These are phyloP conservation scores for Chaetomidium leptoderma DNA, from an alignment of 495 filamentous ascomycete genomes.

Conservation along the genomic window DNA sequence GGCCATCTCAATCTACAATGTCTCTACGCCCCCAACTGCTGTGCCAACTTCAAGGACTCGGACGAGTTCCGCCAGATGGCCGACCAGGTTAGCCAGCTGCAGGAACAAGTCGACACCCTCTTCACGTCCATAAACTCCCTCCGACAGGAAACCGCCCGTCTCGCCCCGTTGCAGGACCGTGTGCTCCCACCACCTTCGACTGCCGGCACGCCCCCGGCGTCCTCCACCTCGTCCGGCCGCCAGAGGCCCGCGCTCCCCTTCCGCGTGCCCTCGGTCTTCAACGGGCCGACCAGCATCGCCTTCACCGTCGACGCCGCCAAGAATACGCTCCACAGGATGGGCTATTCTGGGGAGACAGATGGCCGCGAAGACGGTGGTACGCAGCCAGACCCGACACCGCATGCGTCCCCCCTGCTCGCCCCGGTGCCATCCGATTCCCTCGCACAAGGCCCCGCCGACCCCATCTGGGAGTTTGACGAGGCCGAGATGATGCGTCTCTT, in stretches of 20 bases:
- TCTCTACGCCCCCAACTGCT: slow-evolving; percentile 90
- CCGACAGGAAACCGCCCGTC: slow-evolving; percentile 41
- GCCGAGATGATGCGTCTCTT: slow-evolving; percentile 70
- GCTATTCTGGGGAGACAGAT: slow-evolving; percentile 59
- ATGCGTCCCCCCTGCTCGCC: slow-evolving; percentile 41
- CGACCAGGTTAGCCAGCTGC: slow-evolving; percentile 66
- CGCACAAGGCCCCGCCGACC: slow-evolving; percentile 53
- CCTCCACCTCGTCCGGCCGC: slow-evolving; percentile 30
- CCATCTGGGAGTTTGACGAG: slow-evolving; percentile 67
- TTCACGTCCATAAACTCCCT: slow-evolving; percentile 66
- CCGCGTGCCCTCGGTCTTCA: slow-evolving; percentile 60
- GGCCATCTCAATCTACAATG: slow-evolving; percentile 77
- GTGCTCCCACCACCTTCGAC: slow-evolving; percentile 30
- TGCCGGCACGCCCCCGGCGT: slow-evolving; percentile 34
- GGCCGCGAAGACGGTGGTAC: slow-evolving; percentile 51
- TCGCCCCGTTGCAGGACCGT: slow-evolving; percentile 42
- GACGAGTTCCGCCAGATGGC: slow-evolving; percentile 81
- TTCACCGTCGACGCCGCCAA: slow-evolving; percentile 86
- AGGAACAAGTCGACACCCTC: slow-evolving; percentile 77
- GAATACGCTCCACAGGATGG: slow-evolving; percentile 84
- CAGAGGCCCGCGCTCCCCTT: slow-evolving; percentile 25
- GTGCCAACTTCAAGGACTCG: slow-evolving; percentile 75
- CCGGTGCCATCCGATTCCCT: slow-evolving; percentile 25
- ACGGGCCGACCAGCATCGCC: slow-evolving; percentile 78
- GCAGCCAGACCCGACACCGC: slow-evolving; percentile 51